These are phyloP conservation scores for Chlorociboria aeruginascens DNA, from an alignment of 495 filamentous ascomycete species.

Conservation along the genomic window DNA sequence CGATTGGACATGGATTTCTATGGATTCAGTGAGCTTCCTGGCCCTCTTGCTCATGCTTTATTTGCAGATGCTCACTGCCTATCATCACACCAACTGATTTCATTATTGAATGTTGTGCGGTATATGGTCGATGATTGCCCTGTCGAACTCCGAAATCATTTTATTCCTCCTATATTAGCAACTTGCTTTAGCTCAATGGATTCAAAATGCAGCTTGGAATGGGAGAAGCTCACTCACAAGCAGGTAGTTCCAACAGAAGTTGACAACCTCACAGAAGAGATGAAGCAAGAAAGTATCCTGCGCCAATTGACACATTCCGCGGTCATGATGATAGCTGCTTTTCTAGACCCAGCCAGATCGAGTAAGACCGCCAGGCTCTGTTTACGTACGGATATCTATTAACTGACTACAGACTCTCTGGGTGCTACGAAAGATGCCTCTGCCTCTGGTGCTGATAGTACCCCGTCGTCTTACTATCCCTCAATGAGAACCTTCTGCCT, in stretches of 20 bases:
- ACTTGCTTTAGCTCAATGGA: conserved; percentile 79
- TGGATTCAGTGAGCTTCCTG: conserved; percentile 71
- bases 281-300: conserved; percentile 95
- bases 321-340: conserved; percentile 76
- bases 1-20: conserved; percentile 81
- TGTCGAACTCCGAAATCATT: conserved; percentile 58
- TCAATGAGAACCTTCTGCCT: conserved; percentile 71
- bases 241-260: conserved; percentile 43
- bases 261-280: conserved; percentile 75
- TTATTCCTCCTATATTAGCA: conserved; percentile 75
- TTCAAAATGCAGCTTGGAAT: conserved; percentile 73
- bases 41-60: conserved; percentile 70
- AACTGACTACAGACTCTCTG: conserved; percentile 8
- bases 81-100: conserved; percentile 86
- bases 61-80: conserved; percentile 74
- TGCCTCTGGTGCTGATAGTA: conserved; percentile 7
- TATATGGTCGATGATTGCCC: conserved; percentile 88
- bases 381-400: neutral
- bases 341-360: conserved; percentile 54
- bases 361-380: conserved; percentile 5
- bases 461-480: conserved; percentile 23
- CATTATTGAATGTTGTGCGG: conserved; percentile 73
- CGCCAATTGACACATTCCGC: conserved; percentile 88
- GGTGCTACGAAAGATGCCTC: conserved; percentile 13
- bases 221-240: conserved; percentile 56